phyloP scores from a whole-genome alignment of 352 stramenopile genomes.

The Phytopythium chamaehyphon region DNA sequence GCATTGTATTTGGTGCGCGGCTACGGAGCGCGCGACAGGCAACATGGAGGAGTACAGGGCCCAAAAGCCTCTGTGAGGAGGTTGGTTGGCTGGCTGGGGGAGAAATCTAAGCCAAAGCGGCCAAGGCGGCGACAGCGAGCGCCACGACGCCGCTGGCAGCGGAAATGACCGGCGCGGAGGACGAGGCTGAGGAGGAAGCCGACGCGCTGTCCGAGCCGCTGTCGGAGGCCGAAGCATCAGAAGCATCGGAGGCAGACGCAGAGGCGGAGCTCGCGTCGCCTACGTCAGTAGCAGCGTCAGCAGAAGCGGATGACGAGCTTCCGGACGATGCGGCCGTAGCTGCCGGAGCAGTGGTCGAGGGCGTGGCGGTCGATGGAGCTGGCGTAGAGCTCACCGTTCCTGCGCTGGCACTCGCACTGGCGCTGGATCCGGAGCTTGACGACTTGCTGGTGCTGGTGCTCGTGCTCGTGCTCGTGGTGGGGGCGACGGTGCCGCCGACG shows the following conservation, averaged over 20 bases:
- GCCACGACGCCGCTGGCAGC: background rate
- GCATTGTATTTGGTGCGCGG: too few relatives aligned
- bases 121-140: background rate
- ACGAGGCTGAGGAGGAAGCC: background rate
- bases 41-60: too few relatives aligned
- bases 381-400: background rate
- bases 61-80: background rate
- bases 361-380: background rate
- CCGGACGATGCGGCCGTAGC: background rate
- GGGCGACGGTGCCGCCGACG: conserved; percentile 18
- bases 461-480: conserved; percentile 6
- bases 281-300: background rate
- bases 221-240: background rate
- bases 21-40: too few relatives aligned
- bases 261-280: background rate
- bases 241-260: background rate
- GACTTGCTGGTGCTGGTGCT: conserved; percentile 1
- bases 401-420: background rate
- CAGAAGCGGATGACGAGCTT: background rate
- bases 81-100: background rate
- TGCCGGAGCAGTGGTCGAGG: background rate
- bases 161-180: background rate
- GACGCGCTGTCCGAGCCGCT: background rate
- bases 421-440: too few relatives aligned
- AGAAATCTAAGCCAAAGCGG: background rate